phyloP scores from a whole-genome alignment of 1,139 yeast species.

The Kurtzmaniella natalensis region DNA sequence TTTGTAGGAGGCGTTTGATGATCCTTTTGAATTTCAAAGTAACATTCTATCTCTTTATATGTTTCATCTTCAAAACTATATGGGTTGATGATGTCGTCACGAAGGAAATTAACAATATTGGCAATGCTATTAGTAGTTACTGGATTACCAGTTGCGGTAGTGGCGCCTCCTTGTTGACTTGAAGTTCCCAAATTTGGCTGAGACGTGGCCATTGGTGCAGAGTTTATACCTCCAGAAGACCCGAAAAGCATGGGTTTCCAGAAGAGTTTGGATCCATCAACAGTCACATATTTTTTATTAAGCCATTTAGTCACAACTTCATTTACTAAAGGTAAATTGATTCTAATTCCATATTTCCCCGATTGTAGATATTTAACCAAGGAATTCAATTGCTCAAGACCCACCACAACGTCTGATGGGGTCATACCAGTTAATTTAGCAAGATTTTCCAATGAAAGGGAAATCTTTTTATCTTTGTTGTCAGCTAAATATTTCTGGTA shows the following conservation, averaged over 20 bases:
- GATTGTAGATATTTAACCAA: conserved; percentile 44
- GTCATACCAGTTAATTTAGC: conserved; percentile 79
- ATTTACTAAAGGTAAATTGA: conserved; percentile 46
- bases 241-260: conserved; percentile 88
- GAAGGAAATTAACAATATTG: conserved; percentile 50
- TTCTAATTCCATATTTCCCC: conserved; percentile 48
- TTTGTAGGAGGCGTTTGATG: background rate
- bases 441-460: conserved; percentile 54
- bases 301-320: conserved; percentile 50
- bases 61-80: conserved; percentile 54
- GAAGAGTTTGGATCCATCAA: conserved; percentile 50
- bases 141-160: conserved; percentile 7
- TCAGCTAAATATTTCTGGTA: conserved; percentile 17
- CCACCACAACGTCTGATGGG: conserved; percentile 81
- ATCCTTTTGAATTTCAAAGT: conserved; percentile 26
- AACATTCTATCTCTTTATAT: conserved; percentile 32
- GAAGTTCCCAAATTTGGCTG: conserved; percentile 11
- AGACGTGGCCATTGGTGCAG: conserved; percentile 52
- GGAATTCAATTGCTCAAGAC: conserved; percentile 72
- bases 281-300: conserved; percentile 45
- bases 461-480: conserved; percentile 7
- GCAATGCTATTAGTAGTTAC: conserved; percentile 50
- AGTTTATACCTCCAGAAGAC: conserved; percentile 75
- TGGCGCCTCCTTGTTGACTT: conserved; percentile 1
- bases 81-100: conserved; percentile 62